A percentile compares a stretch with the other conserved stretches of the same genome.
Evolutionary conservation across 1,284 basidiomycete genomes (phyloP).

Genomic region (Puccinia coronata): DNA sequence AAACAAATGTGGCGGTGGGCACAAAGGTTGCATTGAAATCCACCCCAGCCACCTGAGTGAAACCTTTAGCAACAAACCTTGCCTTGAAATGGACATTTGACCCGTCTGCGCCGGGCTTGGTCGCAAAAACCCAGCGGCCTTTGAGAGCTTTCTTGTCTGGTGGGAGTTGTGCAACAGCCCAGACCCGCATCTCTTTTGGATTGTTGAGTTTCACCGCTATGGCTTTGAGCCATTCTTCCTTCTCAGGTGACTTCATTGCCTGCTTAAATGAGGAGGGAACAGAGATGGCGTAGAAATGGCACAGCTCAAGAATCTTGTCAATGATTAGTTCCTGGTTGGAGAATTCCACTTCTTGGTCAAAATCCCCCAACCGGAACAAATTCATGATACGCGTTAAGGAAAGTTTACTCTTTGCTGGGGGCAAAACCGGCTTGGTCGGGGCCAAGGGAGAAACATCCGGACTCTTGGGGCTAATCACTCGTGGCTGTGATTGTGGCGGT

Average conservation of each 20-base stretch:
- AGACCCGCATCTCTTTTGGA: neutral
- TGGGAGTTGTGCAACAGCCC: neutral
- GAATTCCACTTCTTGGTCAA: neutral
- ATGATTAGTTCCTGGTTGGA: neutral
- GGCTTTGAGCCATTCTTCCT: neutral
- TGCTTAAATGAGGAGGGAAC: slow-evolving; percentile 4
- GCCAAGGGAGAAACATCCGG: neutral
- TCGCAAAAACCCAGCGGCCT: too few species aligned
- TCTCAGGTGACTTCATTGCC: neutral
- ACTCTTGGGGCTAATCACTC: neutral
- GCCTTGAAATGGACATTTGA: neutral
- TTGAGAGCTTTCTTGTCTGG: neutral
- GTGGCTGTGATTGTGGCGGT: too few species aligned
- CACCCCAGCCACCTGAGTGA: too few species aligned
- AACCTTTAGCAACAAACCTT: slow-evolving; percentile 1
- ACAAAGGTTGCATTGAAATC: too few species aligned
- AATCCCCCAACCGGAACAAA: neutral
- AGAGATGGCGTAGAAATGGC: neutral
- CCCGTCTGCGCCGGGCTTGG: neutral
- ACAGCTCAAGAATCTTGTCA: neutral
- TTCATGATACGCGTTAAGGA: neutral
- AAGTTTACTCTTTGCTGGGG: neutral
- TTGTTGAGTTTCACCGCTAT: neutral
- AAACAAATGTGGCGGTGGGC: too few species aligned
- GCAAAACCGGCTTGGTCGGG: too few species aligned